Evolutionary conservation across 2,329 filamentous ascomycete species (phyloP).

Genomic region (Botryotinia narcissicola): DNA sequence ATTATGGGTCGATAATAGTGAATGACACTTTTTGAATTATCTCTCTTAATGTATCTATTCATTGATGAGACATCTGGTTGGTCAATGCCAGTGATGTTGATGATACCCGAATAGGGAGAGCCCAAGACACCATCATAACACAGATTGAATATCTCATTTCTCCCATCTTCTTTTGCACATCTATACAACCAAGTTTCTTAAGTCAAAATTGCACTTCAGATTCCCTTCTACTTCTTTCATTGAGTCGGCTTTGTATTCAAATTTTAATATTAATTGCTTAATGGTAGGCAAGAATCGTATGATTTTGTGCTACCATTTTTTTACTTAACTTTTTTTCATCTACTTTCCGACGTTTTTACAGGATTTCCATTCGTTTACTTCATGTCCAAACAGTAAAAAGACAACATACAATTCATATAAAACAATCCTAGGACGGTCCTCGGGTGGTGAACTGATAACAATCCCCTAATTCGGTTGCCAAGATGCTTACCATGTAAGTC

Average conservation of each 20-base stretch:
- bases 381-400: neutral
- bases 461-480: neutral
- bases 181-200: conserved; percentile 1
- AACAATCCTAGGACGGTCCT: neutral
- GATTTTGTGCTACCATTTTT: neutral
- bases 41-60: neutral
- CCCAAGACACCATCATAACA: neutral
- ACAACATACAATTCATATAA: neutral
- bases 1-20: conserved; percentile 9
- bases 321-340: neutral
- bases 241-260: neutral
- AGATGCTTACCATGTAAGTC: conserved; percentile 29
- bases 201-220: neutral
- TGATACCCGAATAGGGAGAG: neutral
- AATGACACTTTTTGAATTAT: neutral
- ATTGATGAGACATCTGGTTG: neutral
- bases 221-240: conserved; percentile 5
- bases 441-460: neutral
- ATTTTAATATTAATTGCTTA: conserved; percentile 5
- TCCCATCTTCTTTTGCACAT: neutral
- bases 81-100: neutral
- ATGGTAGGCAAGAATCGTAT: neutral
- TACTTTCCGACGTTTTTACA: neutral
- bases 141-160: neutral
- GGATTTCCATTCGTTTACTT: neutral